These are phyloP conservation scores for Geosiphon pyriformis DNA, from an alignment of 192 early-diverging fungal genomes.

Conservation along the genomic window DNA sequence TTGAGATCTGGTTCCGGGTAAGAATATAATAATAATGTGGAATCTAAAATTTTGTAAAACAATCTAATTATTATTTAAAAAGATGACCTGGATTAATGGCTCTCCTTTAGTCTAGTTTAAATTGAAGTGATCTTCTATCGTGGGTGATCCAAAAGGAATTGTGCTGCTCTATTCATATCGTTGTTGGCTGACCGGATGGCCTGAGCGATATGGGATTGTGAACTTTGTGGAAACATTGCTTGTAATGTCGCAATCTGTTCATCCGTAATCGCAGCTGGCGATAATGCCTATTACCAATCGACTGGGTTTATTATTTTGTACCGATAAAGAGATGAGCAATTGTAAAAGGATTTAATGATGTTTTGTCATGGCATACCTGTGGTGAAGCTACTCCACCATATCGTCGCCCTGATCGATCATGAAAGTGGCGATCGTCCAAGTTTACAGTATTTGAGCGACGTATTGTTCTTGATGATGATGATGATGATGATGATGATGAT, in stretches of 20 bases:
- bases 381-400: too few relatives aligned
- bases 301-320: too few relatives aligned
- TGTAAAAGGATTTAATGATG: too few relatives aligned
- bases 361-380: too few relatives aligned
- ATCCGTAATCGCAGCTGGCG: conserved; percentile 33
- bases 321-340: too few relatives aligned
- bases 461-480: conserved; percentile 37
- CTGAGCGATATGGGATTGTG: conserved; percentile 41
- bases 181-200: conserved; percentile 53
- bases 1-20: too few relatives aligned
- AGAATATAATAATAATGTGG: too few relatives aligned
- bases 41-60: too few relatives aligned
- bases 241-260: conserved; percentile 45
- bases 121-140: not conserved
- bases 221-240: conserved; percentile 52
- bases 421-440: conserved; percentile 16
- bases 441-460: conserved; percentile 17
- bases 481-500: conserved; percentile 37
- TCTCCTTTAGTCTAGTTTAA: too few relatives aligned
- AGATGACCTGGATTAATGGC: too few relatives aligned
- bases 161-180: conserved; percentile 52
- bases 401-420: conserved; percentile 29
- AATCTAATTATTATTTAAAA: too few relatives aligned
- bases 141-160: conserved; percentile 36
- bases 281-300: too few relatives aligned